phyloP scores from a whole-genome alignment of 225 moss, liverwort and hornwort species.

The Physcomitrium patens region DNA sequence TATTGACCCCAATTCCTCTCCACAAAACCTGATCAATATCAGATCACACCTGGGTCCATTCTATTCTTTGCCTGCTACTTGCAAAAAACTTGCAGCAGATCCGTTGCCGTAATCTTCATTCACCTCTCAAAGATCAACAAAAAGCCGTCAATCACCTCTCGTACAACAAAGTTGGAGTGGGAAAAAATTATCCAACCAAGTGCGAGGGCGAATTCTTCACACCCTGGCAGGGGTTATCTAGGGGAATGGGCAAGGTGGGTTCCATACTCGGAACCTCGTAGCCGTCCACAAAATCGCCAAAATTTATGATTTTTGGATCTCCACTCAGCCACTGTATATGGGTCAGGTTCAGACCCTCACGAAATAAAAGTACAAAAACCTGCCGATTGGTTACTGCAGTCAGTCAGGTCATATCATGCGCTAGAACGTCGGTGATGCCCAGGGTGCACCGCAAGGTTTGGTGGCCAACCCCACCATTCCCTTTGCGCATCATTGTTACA shows the following conservation, averaged over 20 bases:
- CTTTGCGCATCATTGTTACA: slow-evolving; percentile 90
- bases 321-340: slow-evolving; percentile 25
- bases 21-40: not conserved
- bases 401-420: slow-evolving; percentile 24
- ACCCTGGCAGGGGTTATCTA: slow-evolving; percentile 46
- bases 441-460: slow-evolving; percentile 56
- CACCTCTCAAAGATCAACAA: slow-evolving; percentile 37
- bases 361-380: slow-evolving; percentile 42
- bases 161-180: slow-evolving; percentile 11
- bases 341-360: slow-evolving; percentile 17
- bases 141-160: slow-evolving; percentile 34
- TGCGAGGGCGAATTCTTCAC: slow-evolving; percentile 35
- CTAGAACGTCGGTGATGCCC: slow-evolving; percentile 48
- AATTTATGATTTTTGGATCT: not conserved
- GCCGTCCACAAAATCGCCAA: slow-evolving; percentile 45
- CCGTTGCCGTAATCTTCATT: not conserved
- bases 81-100: slow-evolving; percentile 19
- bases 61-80: slow-evolving; percentile 24
- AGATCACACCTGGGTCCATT: not conserved
- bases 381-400: not conserved
- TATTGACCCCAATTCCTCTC: not conserved
- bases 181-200: slow-evolving; percentile 12
- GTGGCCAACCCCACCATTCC: slow-evolving; percentile 60
- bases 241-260: slow-evolving; percentile 2
- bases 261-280: not conserved